Base-by-base conservation (phyloP, 805 yeast genomes). In the Hermanozyma aechmeae region DNA sequence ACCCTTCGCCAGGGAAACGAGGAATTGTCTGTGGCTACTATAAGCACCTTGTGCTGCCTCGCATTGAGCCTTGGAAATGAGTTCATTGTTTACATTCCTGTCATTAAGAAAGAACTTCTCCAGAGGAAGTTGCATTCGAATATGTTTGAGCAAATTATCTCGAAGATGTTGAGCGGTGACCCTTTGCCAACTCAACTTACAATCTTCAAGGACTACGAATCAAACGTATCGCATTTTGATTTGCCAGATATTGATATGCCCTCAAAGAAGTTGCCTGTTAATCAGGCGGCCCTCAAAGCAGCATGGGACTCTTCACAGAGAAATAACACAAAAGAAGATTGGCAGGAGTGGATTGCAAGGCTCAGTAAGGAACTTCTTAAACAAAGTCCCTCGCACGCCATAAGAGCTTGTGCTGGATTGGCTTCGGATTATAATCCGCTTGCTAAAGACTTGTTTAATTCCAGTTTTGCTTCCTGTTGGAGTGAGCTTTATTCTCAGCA, bases 301-400 rank as follows among this genome's bases (percentile, higher is more conserved):
- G 84, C 87, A 1, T 92, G 98, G 97, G 95, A 86, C 42, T 80
- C 95, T 16, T 73, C 82, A 15, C 89, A 84, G 40, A 73, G 89
- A 39, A 42, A 35, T 29, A 71, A 93, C 29, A 84, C 96, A 0
- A 77, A 78, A 42, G 97, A 87, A 43, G 98, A 92, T 42, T 92
- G 98, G 98, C 89, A 82, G 43, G 97, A 92, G 48, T 92, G 99
- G 99, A 76, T 86, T 39, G 72, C 94, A 34, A 66, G 92, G 34
- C 62, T 92, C 27, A 77, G 92, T 42, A 80, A 85, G 29, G 96
- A 86, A 46, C 53, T 92, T 19, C 59, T 92, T 39, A 84, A 82
- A 43, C 95, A 87, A 49, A 83, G 95, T 20, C 95, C 99, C 2
- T 84, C 96, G 0, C 95, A 83, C 44, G 93, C 96, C 2, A 65